Percentiles rank a stretch among this genome's conserved stretches.
These are phyloP conservation scores for Besnoitia besnoiti DNA, from an alignment of 169 alveolate species.

Conservation along the genomic window DNA sequence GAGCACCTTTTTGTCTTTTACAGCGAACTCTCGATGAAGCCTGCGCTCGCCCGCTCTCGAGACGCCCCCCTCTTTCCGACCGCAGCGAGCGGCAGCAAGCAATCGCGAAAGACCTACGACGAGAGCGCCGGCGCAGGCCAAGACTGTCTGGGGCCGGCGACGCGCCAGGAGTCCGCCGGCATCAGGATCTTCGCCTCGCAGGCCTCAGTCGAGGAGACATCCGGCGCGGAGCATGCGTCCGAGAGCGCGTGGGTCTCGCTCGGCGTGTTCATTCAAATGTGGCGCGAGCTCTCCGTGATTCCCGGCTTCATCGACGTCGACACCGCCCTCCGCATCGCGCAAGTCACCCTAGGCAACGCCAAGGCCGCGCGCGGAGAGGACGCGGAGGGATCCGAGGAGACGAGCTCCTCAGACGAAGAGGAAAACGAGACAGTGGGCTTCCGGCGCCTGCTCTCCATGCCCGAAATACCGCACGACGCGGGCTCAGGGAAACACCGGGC, in stretches of 20 bases:
- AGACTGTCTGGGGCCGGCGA: neutral
- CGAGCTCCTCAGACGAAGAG: neutral
- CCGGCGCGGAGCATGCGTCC: constrained; percentile 4
- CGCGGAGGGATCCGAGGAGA: neutral
- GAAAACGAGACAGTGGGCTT: neutral
- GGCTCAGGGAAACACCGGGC: neutral
- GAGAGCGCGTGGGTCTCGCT: constrained; percentile 6
- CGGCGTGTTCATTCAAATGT: constrained; percentile 49
- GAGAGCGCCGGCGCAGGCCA: neutral
- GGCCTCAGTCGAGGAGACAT: neutral
- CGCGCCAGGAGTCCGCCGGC: neutral
- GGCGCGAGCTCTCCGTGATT: constrained; percentile 20
- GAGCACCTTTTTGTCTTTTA: constrained; percentile 43
- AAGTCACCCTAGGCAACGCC: neutral
- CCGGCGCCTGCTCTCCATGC: neutral
- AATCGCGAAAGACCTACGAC: neutral
- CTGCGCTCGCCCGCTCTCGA: neutral
- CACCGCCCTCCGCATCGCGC: constrained; percentile 22
- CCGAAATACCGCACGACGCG: neutral
- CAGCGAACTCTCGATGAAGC: constrained; percentile 51
- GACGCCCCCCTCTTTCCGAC: neutral
- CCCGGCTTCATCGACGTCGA: constrained; percentile 43
- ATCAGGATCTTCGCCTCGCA: neutral
- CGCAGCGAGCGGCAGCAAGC: neutral
- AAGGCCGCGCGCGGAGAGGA: neutral